Base-by-base conservation (phyloP, 306 rosid genomes). In the Potentilla sterilis region DNA sequence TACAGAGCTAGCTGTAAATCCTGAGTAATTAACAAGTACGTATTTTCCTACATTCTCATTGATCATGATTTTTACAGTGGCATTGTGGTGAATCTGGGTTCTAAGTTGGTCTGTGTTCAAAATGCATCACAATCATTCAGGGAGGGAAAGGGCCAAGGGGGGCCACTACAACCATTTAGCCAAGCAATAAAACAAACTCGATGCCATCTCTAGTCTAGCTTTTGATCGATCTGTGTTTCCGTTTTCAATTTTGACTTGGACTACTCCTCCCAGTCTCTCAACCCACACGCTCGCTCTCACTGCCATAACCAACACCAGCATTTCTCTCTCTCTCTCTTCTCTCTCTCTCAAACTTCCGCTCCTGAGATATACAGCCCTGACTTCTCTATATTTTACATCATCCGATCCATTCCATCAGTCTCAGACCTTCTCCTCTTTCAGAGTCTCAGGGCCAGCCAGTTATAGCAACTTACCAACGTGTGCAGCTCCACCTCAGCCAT, bases 401-500 rank as follows among this genome's bases (percentile, higher is more conserved):
- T 57, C 51, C 2, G 40, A 44, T 34, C 43, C 67, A 10, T 13
- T 43, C 37, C n/a, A 22, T 44, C 41, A 63, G 54, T 43, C 8
- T 34, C 67, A 34, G 67, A 62, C 81, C 28, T 1, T 37, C 61
- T n/a, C 21, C 16, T 47, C 55, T 49, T 8, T 51, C 32, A 37
- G 40, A 37, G 40, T 24, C 79, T 4, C 47, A 24, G n/a, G 28
- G 4, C 12, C 69, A 28, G 10, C 43, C 67, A 18, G 55, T 63
- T 44, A 70, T 15, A 62, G 21, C 37, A 12, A 32, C 19, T 4
- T 59, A 62, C 85, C 72, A 72, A 76, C 80, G 38, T 81, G 72
- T 77, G 75, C 84, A 67, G 64, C 67, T 82, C 84, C 81, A 69
- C 58, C 84, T 77, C 79, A 79, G 75, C 83, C 54, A 90, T 88